Evolutionary conservation across 2,329 filamentous ascomycete genomes (phyloP), one percentile per base, ranked within the genome.

Genomic region (Aureobasidium sp.): DNA sequence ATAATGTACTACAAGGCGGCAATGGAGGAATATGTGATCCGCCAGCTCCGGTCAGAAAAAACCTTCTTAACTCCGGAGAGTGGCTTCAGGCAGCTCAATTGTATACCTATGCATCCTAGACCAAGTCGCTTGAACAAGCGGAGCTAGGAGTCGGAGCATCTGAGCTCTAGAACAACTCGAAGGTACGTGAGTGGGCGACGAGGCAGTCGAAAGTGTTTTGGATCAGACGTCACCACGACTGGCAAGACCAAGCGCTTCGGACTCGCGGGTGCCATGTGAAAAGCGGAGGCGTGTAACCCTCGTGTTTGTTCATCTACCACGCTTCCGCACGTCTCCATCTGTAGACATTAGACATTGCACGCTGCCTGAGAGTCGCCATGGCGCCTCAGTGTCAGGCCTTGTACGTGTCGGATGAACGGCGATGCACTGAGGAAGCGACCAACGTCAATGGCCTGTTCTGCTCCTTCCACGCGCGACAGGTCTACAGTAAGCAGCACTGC

Each of bases 401-500:
- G 42, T 72, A 75, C 60, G 63, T 76, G 36, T 76, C 75, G 8
- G 73, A 76, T 63, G 68, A 71, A 53, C 67, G 71, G 49, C 70
- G 66, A 20, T 78, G 75, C 62, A 63, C 67, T 5, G 69, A 71
- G 14, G 66, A 69, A 52, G 75, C 77, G 7, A 78, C 74, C 12
- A 76, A 75, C 42, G 63, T 72, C 59, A 75, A 78, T 68, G 72
- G 74, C 7, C 68, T 78, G 39, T 77, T 78, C 64, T 79, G 77
- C 66, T 66, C 64, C 25, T 77, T 75, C 61, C 76, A 78, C 64
- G 74, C 75, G 0, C 73, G 70, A 61, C 76, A 78, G 66, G 77
- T 73, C 62, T 71, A 76, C 66, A 51, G 57, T 60, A 51, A 60
- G 45, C 45, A 60, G 45, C 45, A 39, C 15, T 34, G 12, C 12